Conservation (phyloP, 1,139 yeast genomes). For the Pichia sp. region DNA sequence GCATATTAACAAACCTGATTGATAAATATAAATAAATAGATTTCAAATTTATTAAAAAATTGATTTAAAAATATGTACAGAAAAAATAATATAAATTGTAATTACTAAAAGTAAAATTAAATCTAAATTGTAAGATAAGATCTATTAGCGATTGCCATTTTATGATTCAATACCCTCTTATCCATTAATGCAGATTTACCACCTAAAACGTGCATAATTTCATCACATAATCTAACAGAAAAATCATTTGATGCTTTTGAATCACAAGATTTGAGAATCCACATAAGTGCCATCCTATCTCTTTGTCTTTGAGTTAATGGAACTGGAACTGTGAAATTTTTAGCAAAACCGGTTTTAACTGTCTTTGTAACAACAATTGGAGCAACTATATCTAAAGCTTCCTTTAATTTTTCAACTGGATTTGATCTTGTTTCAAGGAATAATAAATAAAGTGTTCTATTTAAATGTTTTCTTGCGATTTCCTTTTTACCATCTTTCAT, state of each 20-base stretch:
- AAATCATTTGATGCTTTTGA: constrained; percentile 76
- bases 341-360: constrained; percentile 80
- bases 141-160: constrained; percentile 77
- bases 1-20: too few species aligned
- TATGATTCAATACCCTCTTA: constrained; percentile 77
- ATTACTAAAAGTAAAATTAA: background rate
- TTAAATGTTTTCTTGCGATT: constrained; percentile 65
- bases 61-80: too few species aligned
- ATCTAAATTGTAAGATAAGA: constrained; percentile 37
- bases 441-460: constrained; percentile 75
- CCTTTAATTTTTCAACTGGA: constrained; percentile 71
- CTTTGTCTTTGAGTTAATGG: constrained; percentile 82
- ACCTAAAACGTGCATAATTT: constrained; percentile 66
- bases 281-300: constrained; percentile 75
- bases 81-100: too few species aligned
- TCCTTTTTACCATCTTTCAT: constrained; percentile 93
- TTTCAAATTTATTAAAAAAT: too few species aligned
- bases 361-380: constrained; percentile 80
- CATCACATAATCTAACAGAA: constrained; percentile 87
- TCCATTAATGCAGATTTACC: constrained; percentile 84
- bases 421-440: constrained; percentile 64
- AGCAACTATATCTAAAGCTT: constrained; percentile 73
- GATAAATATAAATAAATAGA: too few species aligned
- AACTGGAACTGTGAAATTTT: constrained; percentile 71
- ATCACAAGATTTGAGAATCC: constrained; percentile 83